Evolutionary conservation across 176 grass and related monocot species (phyloP).

Genomic region (Triticum aestivum): DNA sequence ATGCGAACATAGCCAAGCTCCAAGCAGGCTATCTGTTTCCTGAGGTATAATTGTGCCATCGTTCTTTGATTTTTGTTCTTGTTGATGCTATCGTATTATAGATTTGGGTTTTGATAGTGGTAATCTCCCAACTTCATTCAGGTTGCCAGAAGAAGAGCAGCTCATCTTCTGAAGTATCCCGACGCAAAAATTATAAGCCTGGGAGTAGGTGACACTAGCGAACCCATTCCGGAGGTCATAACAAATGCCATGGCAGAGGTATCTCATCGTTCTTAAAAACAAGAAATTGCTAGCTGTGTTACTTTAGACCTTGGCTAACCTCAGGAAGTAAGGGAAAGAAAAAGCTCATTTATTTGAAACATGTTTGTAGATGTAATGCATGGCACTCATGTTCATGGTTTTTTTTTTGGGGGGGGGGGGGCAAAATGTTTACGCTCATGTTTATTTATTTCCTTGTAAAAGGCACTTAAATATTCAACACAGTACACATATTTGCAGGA

Average conservation of each 20-base stretch:
- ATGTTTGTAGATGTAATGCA: not conserved
- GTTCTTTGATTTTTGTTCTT: not conserved
- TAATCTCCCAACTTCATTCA: constrained; percentile 23
- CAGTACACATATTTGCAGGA: not conserved
- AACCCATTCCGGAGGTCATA: constrained; percentile 85
- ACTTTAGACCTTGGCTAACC: not conserved
- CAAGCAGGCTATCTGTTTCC: constrained; percentile 81
- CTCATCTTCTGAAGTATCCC: constrained; percentile 72
- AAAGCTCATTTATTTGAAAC: not conserved
- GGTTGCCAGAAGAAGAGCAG: constrained; percentile 83
- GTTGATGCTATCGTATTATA: not conserved
- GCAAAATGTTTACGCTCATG: not conserved
- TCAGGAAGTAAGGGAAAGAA: not conserved
- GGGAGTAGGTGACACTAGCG: constrained; percentile 87
- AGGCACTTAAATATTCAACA: not conserved
- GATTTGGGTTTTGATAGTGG: constrained; percentile 9
- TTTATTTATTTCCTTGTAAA: not conserved
- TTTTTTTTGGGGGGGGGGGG: too few relatives aligned
- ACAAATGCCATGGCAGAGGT: constrained; percentile 87
- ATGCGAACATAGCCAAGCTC: constrained; percentile 62
- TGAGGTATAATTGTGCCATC: constrained; percentile 38
- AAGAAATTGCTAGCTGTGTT: not conserved
- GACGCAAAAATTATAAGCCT: constrained; percentile 92
- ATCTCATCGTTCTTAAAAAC: not conserved
- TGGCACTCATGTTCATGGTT: not conserved